Evolutionary conservation across 1,284 basidiomycete genomes (phyloP), one percentile per base, ranked within the genome.

Genomic region (Naganishia albida): DNA sequence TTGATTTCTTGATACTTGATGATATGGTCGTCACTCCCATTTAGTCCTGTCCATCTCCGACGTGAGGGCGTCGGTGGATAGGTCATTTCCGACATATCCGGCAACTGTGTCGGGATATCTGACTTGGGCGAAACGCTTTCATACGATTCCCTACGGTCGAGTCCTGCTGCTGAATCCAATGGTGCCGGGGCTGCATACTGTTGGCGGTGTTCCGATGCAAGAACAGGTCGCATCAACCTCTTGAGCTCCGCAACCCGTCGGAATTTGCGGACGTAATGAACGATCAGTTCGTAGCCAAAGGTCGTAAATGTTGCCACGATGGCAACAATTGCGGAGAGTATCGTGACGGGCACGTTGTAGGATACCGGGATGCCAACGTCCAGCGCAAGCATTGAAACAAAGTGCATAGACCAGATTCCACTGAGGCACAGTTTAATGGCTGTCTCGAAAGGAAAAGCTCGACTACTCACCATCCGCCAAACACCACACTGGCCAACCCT

Each of bases 391-490:
- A 64, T 64, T 20, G 63, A 55, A 13, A 64, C 55, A 51, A 64
- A 64, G 20, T 64, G 63, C 44, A 64, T 50, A 2, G 46, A 57
- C 63, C 63, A 64, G 15, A 64, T 64, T 7, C 53, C 54, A 20
- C 63, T 64, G 52, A 2, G 20, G 16, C 16, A 16, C 8, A 16
- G 25, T 34, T 16, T 13, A 25, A 18, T 38, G 39, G 15, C 15
- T 0, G 1, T 7, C 20, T 8, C 7, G 26, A 7, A 13, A 44
- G 20, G 6, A 3, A 43, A 13, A 15, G 30, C 20, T n/a, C 10
- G 26, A 40, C 0, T 38, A 30, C 63, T 64, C 48, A 64, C 63
- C 63, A 64, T 52, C 63, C 63, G 23, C 63, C 63, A 57, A 64
- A 64, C n/a, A 53, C 63, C 20, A 64, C 46, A 42, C 49, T 49